Evolutionary conservation across 306 rosid species (phyloP), one percentile per base, ranked within the genome.

Genomic region (Hippophae gyantsensis): DNA sequence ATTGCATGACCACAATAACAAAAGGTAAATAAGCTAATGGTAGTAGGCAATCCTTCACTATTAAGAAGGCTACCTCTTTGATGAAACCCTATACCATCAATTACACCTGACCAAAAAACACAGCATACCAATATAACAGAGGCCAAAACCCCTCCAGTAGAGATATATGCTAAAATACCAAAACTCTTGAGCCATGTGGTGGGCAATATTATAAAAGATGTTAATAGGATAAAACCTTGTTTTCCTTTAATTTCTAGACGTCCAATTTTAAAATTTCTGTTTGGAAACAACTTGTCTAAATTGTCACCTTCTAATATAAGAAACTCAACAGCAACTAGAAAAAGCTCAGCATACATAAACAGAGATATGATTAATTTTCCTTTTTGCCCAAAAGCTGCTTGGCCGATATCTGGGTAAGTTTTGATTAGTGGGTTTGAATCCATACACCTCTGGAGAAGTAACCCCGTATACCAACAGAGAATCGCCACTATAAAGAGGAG

Each of bases 231-330:
- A 62, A 80, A 88, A 38, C 76, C 69, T 43, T 58, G 53, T 45
- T 69, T 74, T 10, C 87, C 79, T 64, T 56, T 73, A 18, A 84
- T 52, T 57, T 49, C 42, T 38, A 79, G 23, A 26, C 70, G 63
- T 18, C 42, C 78, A 6, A 84, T 18, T 62, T 58, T 74, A 48
- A 87, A 61, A 10, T 47, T 63, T 59, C 50, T 43, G 53, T 64
- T 53, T 52, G 87, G 93, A 58, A 84, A 87, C 60, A 87, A 51
- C 56, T 68, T 81, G 26, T 68, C 74, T 11, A 87, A 42, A 54
- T 72, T 82, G 76, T 87, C 95, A 13, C 95, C 95, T 76, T 76
- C 95, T 32, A 82, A 32, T 62, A 87, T 80, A 40, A 87, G 81
- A 64, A 82, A 78, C 60, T 78, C 82, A 6, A 87, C 82, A 0